Percentiles rank a stretch among this genome's conserved stretches.
Evolutionary conservation across 306 rosid species (phyloP).

Genomic region (Hylodesmum podocarpum): DNA sequence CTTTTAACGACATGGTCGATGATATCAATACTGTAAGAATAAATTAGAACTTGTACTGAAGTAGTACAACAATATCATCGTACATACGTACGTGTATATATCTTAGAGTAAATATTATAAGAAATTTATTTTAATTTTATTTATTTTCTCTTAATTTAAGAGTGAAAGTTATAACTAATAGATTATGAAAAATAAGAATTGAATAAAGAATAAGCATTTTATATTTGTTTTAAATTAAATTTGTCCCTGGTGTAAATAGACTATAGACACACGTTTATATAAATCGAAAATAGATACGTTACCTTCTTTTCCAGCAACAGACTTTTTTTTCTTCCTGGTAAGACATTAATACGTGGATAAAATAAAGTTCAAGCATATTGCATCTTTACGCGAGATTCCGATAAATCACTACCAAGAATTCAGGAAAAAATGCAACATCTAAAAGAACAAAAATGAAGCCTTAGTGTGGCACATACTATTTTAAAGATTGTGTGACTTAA

Average conservation of each 20-base stretch:
- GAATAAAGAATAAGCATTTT: too few species aligned
- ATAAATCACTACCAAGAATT: background rate
- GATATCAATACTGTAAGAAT: background rate
- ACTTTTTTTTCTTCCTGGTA: background rate
- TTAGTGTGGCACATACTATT: background rate
- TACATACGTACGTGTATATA: background rate
- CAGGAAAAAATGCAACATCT: background rate
- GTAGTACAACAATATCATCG: background rate
- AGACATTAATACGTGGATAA: background rate
- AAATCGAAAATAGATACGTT: background rate
- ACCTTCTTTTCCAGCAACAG: background rate
- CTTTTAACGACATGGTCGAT: background rate
- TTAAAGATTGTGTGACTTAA: background rate
- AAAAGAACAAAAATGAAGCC: background rate
- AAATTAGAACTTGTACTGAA: background rate
- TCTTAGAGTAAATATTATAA: too few species aligned
- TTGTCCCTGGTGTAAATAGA: too few species aligned
- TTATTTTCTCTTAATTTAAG: too few species aligned
- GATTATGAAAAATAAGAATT: too few species aligned
- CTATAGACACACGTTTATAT: too few species aligned
- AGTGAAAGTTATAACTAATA: too few species aligned
- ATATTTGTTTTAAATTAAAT: too few species aligned
- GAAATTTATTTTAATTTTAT: too few species aligned
- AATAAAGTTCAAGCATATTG: background rate
- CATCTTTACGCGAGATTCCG: background rate